phyloP scores from a whole-genome alignment of 2,329 filamentous ascomycete genomes.

The Fusarium sp. region DNA sequence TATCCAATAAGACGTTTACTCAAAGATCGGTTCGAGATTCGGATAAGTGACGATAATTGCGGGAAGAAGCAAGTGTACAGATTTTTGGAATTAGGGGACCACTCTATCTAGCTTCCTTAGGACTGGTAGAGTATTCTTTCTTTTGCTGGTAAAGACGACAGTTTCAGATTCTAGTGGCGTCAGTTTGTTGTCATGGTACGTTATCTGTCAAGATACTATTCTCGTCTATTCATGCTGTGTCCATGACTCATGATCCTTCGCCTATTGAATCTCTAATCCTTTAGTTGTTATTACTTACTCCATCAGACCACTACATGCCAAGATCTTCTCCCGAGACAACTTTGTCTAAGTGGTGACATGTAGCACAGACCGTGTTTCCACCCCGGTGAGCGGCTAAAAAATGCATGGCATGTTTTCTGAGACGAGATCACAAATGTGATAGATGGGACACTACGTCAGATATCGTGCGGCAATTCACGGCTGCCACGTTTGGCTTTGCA shows the following conservation, averaged over 20 bases:
- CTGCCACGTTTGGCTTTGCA: slow-evolving; percentile 6
- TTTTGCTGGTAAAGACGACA: neutral
- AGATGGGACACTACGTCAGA: slow-evolving; percentile 4
- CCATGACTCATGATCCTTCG: neutral
- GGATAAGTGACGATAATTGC: slow-evolving; percentile 11
- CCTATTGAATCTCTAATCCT: neutral
- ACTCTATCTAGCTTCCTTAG: no score
- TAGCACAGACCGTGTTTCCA: slow-evolving; percentile 23
- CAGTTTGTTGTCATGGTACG: neutral
- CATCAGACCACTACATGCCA: neutral
- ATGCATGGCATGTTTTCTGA: neutral
- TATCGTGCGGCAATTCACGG: neutral
- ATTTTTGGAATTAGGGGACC: neutral
- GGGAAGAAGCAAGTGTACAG: slow-evolving; percentile 19
- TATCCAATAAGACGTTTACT: neutral
- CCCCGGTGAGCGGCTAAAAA: slow-evolving; percentile 19
- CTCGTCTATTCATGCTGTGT: neutral
- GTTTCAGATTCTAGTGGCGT: neutral
- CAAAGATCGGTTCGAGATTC: neutral
- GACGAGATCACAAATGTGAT: neutral
- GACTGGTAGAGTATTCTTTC: no score
- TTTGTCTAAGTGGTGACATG: neutral
- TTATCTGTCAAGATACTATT: no score
- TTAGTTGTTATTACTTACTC: neutral
- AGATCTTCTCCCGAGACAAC: neutral